Evolutionary conservation across 2,329 filamentous ascomycete species (phyloP).

Genomic region (Curvularia sp.): DNA sequence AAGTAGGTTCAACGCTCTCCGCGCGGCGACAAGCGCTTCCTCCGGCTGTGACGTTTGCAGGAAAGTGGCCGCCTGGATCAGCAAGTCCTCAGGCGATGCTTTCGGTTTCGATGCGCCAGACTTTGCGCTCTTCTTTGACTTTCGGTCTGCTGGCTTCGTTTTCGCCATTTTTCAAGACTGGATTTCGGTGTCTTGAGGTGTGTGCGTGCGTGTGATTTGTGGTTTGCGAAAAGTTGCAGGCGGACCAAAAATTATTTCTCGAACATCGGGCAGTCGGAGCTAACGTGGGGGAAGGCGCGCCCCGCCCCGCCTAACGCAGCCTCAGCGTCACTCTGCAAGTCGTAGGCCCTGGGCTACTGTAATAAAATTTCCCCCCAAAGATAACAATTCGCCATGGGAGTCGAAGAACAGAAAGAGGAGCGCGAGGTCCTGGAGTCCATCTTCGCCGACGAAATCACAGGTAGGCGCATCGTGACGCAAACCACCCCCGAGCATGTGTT

Average conservation of each 20-base stretch:
- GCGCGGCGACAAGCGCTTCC: constrained; percentile 62
- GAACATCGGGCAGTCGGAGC: constrained; percentile 28
- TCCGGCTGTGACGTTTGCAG: constrained; percentile 66
- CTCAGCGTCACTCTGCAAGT: constrained; percentile 20
- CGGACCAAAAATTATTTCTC: constrained; percentile 32
- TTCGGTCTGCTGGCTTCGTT: constrained; percentile 58
- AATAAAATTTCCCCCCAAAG: constrained; percentile 4
- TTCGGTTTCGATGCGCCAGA: constrained; percentile 53
- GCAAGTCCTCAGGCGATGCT: constrained; percentile 62
- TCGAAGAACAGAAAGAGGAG: constrained; percentile 93
- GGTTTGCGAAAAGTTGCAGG: constrained; percentile 9
- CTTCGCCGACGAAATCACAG: constrained; percentile 96
- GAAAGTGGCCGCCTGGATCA: constrained; percentile 63
- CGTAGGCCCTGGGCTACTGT: constrained; percentile 1
- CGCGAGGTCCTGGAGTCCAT: constrained; percentile 97
- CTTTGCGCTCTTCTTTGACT: constrained; percentile 44
- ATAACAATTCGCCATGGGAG: constrained; percentile 52
- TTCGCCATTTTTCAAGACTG: constrained; percentile 54
- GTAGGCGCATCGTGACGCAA: constrained; percentile 54
- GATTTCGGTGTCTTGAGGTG: constrained; percentile 3
- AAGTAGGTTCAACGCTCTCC: constrained; percentile 60
- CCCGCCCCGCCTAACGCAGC: constrained; percentile 27
- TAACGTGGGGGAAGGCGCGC: constrained; percentile 33
- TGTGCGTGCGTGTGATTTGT: not conserved
- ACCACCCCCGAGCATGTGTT: constrained; percentile 10